Base-by-base conservation (phyloP, 805 yeast genomes). In the Saccharomycopsis fermentans region DNA sequence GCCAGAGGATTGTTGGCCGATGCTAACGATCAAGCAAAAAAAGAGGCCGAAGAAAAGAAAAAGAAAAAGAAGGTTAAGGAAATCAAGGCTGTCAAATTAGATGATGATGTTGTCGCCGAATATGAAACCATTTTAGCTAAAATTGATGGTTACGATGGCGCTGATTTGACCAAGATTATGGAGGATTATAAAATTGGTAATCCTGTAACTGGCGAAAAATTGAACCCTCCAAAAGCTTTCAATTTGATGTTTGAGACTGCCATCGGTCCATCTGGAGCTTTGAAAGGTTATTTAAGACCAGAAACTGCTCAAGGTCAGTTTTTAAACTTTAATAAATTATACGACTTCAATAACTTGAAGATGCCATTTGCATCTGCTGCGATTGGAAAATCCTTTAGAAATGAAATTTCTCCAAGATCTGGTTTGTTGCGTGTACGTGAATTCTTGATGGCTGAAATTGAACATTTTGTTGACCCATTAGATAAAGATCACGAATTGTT, bases 321-420 rank as follows among this genome's bases (percentile, higher is more conserved):
- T 73, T 80, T 94, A 70, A 94, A 94, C 80, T 94, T 94, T 77
- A 82, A 83, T 78, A 95, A 92, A 75, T 80, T 94, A 68, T 81
- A 90, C 67, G 99, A 94, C 69, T 88, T 84, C 79, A 94, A 94
- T 82, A 94, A 94, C 77, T 84, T 86, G 73, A 87, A 84, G 73
- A 91, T 95, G 92, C 99, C 99, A 60, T 94, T 94, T 74, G 99
- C 99, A n/a, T 90, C 97, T 63, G 99, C 99, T 56, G 87, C 97
- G 40, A 90, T 94, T 69, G 99, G 99, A 71, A 94, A 94, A 75
- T 91, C 98, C 14, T 94, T 94, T 81, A 87, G 99, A 79, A 94
- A 94, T 74, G 99, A 94, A 78, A 94, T 94, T 69, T 90, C 97
- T 54, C 99, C 99, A 67, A 86, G 99, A 74, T 88, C 98, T 29